phyloP scores from a whole-genome alignment of 441 rosid species.

The Populus hybrid region DNA sequence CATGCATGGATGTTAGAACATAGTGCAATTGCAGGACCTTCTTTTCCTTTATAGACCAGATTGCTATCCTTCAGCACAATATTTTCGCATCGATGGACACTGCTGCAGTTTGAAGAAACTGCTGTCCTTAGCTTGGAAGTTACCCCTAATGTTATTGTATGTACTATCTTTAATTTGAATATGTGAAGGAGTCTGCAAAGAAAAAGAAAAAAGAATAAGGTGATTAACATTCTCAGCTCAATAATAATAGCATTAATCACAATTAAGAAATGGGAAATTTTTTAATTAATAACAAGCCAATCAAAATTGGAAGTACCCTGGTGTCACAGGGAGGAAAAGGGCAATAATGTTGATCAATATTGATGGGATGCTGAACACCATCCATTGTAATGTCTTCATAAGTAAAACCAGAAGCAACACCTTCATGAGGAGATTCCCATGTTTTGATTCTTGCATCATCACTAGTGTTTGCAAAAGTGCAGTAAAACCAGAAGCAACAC shows the following conservation, averaged over 20 bases:
- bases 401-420: constrained; percentile 27
- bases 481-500: no score
- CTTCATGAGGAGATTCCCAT: no score
- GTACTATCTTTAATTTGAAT: constrained; percentile 48
- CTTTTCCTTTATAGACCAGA: not conserved
- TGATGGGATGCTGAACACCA: constrained; percentile 27
- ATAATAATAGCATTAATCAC: not conserved
- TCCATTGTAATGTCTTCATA: constrained; percentile 23
- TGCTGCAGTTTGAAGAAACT: constrained; percentile 42
- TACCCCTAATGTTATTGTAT: constrained; percentile 54
- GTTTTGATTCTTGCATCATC: no score
- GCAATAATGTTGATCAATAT: constrained; percentile 34
- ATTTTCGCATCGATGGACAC: constrained; percentile 42
- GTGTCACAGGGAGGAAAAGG: constrained; percentile 28
- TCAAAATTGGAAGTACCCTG: not conserved
- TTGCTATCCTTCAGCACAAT: constrained; percentile 38
- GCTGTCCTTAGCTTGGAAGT: constrained; percentile 36
- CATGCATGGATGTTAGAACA: constrained; percentile 17
- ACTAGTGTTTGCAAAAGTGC: constrained; percentile 7
- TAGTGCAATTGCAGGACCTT: not conserved
- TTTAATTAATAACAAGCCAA: no score
- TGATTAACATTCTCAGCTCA: not conserved
- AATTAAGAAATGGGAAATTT: no score
- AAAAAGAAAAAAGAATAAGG: no score
- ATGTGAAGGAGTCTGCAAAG: constrained; percentile 31